Conservation (phyloP, 148 eudicot species). For the Salicornia ramosissima region DNA sequence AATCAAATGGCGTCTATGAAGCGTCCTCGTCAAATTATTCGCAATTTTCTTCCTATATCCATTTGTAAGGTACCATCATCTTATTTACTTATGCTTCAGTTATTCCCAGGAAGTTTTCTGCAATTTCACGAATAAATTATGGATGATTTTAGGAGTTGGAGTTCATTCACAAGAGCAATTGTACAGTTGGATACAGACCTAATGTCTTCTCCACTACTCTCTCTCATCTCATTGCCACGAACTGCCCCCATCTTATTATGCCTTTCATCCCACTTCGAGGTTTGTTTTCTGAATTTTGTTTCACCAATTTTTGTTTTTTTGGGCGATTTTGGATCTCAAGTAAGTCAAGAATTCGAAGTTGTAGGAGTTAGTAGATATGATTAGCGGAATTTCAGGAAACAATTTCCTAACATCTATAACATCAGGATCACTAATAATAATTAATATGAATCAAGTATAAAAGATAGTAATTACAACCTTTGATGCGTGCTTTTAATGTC, state of each 20-base stretch:
- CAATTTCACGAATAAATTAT: background rate
- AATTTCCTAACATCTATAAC: too few species aligned
- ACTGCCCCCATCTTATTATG: constrained; percentile 66
- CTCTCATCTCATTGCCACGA: constrained; percentile 90
- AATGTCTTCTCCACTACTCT: constrained; percentile 94
- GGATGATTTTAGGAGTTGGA: constrained; percentile 55
- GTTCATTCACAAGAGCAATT: constrained; percentile 86
- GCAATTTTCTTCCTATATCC: constrained; percentile 42
- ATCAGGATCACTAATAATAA: too few species aligned
- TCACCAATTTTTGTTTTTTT: constrained; percentile 2
- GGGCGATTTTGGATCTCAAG: background rate
- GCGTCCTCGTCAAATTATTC: constrained; percentile 51
- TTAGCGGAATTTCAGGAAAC: too few species aligned
- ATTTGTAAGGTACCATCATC: constrained; percentile 44
- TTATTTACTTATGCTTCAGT: background rate
- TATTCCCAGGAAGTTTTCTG: background rate
- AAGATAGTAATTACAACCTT: too few species aligned
- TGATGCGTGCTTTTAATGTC: too few species aligned
- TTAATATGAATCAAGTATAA: too few species aligned
- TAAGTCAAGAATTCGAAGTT: too few species aligned
- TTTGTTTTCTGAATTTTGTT: background rate
- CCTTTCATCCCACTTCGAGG: constrained; percentile 86
- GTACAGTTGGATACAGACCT: constrained; percentile 86
- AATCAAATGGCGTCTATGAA: constrained; percentile 12
- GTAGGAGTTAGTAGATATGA: too few species aligned